phyloP scores from a whole-genome alignment of 2,329 filamentous ascomycete genomes.

The Ascomycota sp. region DNA sequence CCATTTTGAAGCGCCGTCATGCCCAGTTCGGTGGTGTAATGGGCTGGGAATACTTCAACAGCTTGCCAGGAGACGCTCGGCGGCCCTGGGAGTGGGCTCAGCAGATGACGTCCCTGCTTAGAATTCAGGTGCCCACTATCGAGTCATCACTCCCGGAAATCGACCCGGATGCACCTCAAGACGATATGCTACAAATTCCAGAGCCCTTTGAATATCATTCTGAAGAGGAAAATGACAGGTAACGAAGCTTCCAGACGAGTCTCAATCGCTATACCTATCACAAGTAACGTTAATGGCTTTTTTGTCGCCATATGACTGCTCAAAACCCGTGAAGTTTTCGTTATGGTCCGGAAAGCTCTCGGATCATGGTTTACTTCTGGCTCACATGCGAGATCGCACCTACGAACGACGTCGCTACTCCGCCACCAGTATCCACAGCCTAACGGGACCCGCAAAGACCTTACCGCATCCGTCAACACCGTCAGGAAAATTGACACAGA shows the following conservation, averaged over 20 bases:
- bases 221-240: conserved; percentile 2
- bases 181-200: conserved; percentile 4
- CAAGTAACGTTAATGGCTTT: no score
- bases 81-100: conserved; percentile 63
- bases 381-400: no score
- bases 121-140: conserved; percentile 9
- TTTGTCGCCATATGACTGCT: no score
- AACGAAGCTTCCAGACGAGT: not conserved
- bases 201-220: conserved; percentile 8
- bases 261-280: no score
- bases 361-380: no score
- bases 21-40: conserved; percentile 67
- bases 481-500: no score
- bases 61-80: conserved; percentile 38
- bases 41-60: conserved; percentile 93
- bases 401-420: no score
- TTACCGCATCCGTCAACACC: no score
- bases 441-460: no score
- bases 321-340: no score
- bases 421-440: no score
- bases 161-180: conserved; percentile 6
- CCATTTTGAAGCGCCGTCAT: conserved; percentile 26
- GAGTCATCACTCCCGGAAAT: conserved; percentile 3
- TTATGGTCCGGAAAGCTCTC: no score
- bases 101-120: conserved; percentile 33